Evolutionary conservation across 805 yeast species (phyloP).

Genomic region (Saturnispora serradocipensis): DNA sequence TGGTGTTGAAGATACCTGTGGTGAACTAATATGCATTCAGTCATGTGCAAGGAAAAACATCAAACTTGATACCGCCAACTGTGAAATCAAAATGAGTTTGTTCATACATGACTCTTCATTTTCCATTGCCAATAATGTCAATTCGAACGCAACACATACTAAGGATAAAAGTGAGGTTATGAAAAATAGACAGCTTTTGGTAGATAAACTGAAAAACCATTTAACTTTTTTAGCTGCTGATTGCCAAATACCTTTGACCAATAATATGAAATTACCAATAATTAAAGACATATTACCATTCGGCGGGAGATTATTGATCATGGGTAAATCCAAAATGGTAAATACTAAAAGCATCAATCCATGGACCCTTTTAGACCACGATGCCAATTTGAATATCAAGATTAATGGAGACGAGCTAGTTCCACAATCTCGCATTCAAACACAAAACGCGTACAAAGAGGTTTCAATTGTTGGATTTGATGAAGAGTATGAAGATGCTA

Average conservation of each 20-base stretch:
- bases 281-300: slow-evolving; percentile 36
- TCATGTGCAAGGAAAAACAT: slow-evolving; percentile 10
- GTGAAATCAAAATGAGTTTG: slow-evolving; percentile 37
- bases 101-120: slow-evolving; percentile 36
- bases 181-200: slow-evolving; percentile 15
- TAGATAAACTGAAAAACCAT: slow-evolving; percentile 11
- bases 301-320: slow-evolving; percentile 47
- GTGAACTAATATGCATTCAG: slow-evolving; percentile 45
- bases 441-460: neutral
- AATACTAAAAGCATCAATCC: neutral
- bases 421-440: slow-evolving; percentile 32
- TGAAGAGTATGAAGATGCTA: slow-evolving; percentile 30
- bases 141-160: neutral
- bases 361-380: slow-evolving; percentile 18
- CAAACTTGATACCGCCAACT: slow-evolving; percentile 3
- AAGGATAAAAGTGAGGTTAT: neutral
- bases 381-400: slow-evolving; percentile 23
- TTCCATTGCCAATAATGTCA: slow-evolving; percentile 4
- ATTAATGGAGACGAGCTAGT: slow-evolving; percentile 42
- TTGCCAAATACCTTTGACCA: slow-evolving; percentile 35
- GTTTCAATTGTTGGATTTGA: slow-evolving; percentile 51
- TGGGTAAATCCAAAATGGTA: slow-evolving; percentile 9
- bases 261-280: slow-evolving; percentile 44
- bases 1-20: slow-evolving; percentile 40
- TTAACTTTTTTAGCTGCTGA: slow-evolving; percentile 5